Evolutionary conservation across 331 rosid genomes (phyloP), one percentile per base, ranked within the genome.

Genomic region (Acacia concinna): DNA sequence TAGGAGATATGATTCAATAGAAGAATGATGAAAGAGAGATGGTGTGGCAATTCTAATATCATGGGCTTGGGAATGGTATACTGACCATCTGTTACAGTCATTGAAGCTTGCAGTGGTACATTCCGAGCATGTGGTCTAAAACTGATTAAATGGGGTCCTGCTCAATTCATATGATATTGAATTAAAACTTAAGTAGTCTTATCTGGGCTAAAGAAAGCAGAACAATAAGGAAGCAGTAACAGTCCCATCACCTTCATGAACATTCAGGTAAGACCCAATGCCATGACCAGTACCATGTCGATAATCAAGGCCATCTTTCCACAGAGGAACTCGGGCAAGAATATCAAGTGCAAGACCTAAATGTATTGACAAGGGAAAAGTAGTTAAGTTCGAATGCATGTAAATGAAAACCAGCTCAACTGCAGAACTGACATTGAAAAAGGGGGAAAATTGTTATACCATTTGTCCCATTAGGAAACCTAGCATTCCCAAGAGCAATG

Each of bases 281-380:
- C 99, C 99, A 87, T 96, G 99, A 70, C 99, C 99, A 78, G 99
- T 96, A 78, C 99, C 99, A 83, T 93, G 99, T 76, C 97, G 96
- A 84, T 91, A 96, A 90, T 96, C 99, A 71, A 96, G 97, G 85
- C 99, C 98, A 81, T 89, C 49, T 80, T 90, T 93, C 99, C 99
- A 96, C 84, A 96, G 74, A 44, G 98, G 97, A 76, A 93, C 73
- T 87, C 99, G 94, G 75, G 99, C 94, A 87, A 96, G 97, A 86
- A 93, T 88, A 87, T 96, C 99, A 59, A 96, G 92, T 32, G 87
- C 66, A 47, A 90, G 89, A 49, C 99, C 99, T 93, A 76, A 69
- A 71, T 68, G 81, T 64, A 74, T 73, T 78, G 8, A 18, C 21
- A 73, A 14, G 43, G 38, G 11, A 78, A 81, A 49, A 66, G 31